Conservation (phyloP, 495 filamentous ascomycete genomes). For the Rhypophila decipiens region DNA sequence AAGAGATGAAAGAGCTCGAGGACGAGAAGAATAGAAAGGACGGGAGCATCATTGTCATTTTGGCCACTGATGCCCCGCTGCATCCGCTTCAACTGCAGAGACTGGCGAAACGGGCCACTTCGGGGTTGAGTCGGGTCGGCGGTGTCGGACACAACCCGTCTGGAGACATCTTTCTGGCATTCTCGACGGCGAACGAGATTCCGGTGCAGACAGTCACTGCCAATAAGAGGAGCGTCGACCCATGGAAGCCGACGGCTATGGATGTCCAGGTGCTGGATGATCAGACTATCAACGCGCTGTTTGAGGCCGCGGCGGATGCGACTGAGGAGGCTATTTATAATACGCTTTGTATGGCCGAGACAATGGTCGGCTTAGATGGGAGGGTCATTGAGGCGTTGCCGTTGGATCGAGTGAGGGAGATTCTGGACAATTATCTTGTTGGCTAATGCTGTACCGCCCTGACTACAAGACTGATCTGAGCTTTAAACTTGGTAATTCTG, state of each 20-base stretch:
- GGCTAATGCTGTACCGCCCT: too few species aligned
- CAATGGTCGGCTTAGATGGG: slow-evolving; percentile 34
- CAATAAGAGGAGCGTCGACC: slow-evolving; percentile 18
- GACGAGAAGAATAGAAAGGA: slow-evolving; percentile 37
- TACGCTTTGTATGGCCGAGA: slow-evolving; percentile 44
- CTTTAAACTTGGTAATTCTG: too few species aligned
- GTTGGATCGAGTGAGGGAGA: slow-evolving; percentile 37
- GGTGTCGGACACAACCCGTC: slow-evolving; percentile 43
- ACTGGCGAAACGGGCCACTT: slow-evolving; percentile 45
- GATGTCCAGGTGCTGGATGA: slow-evolving; percentile 39
- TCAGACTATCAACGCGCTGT: slow-evolving; percentile 41
- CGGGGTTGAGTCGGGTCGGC: slow-evolving; percentile 43
- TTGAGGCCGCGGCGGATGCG: slow-evolving; percentile 43
- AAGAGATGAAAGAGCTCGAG: slow-evolving; percentile 19
- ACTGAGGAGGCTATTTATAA: slow-evolving; percentile 51
- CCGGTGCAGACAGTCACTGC: slow-evolving; percentile 28
- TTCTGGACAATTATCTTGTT: slow-evolving; percentile 40
- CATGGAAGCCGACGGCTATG: slow-evolving; percentile 31
- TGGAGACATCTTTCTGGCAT: slow-evolving; percentile 49
- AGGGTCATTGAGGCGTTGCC: slow-evolving; percentile 38
- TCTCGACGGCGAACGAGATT: slow-evolving; percentile 43
- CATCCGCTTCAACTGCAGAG: slow-evolving; percentile 45
- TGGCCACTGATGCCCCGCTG: slow-evolving; percentile 48
- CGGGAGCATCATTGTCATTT: slow-evolving; percentile 48
- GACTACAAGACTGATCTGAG: too few species aligned